Evolutionary conservation across 371 early-diverging fungal species (phyloP).

Genomic region (Haplosporangium sp.): DNA sequence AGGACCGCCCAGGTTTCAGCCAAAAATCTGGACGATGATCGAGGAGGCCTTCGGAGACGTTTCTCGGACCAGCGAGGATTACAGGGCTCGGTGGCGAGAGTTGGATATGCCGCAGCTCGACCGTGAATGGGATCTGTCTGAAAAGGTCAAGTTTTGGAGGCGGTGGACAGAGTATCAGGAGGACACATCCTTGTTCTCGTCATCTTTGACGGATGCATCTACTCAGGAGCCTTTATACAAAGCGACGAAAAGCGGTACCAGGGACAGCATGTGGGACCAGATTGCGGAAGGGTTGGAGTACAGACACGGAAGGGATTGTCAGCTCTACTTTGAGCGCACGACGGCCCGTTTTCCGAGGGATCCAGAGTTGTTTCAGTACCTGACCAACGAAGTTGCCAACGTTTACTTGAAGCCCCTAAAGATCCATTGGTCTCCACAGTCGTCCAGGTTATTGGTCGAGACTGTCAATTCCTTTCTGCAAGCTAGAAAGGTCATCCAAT

Average conservation of each 20-base stretch:
- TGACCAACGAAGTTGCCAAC: constrained; percentile 24
- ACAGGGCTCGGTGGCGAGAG: constrained; percentile 33
- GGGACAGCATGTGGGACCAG: constrained; percentile 35
- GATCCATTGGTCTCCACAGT: constrained; percentile 19
- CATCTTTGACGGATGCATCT: background rate
- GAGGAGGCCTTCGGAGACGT: constrained; percentile 35
- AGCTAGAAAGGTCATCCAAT: constrained; percentile 5
- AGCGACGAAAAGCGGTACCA: background rate
- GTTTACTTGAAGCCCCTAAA: constrained; percentile 14
- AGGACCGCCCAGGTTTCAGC: constrained; percentile 41
- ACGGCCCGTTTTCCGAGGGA: constrained; percentile 37
- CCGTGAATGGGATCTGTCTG: constrained; percentile 44
- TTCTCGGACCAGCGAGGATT: constrained; percentile 29
- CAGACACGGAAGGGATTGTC: constrained; percentile 46
- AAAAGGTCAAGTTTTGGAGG: constrained; percentile 47
- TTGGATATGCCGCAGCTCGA: constrained; percentile 43
- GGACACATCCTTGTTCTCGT: constrained; percentile 10
- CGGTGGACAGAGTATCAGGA: constrained; percentile 38
- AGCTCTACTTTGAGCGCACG: constrained; percentile 31
- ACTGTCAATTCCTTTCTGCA: constrained; percentile 24
- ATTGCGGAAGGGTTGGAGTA: constrained; percentile 52
- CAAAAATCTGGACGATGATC: constrained; percentile 38
- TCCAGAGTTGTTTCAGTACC: constrained; percentile 23
- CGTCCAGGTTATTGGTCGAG: constrained; percentile 13
- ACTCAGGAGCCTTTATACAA: background rate